Conservation (phyloP, 2,329 filamentous ascomycete genomes). For the Beauveria australis region DNA sequence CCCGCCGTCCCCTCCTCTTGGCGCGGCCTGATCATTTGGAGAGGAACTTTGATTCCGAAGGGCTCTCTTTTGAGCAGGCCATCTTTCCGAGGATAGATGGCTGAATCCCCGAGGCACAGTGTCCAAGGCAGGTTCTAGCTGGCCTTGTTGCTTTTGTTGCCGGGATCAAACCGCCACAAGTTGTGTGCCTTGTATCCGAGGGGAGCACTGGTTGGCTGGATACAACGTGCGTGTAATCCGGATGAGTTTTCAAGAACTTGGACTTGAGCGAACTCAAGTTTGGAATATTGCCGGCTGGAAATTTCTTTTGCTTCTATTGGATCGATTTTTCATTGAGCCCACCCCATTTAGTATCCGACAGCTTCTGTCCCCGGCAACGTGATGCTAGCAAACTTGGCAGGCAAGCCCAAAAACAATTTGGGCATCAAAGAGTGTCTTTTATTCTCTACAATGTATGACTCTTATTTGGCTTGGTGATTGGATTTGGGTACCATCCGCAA, state of each 20-base stretch:
- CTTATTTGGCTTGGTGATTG: slow-evolving; percentile 12
- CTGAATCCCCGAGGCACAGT: slow-evolving; percentile 17
- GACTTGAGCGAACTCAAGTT: slow-evolving; percentile 16
- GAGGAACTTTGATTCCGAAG: not conserved
- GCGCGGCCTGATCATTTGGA: not conserved
- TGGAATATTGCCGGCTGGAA: slow-evolving; percentile 15
- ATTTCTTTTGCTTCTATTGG: slow-evolving; percentile 26
- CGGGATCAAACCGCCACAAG: slow-evolving; percentile 24
- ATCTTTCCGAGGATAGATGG: not conserved
- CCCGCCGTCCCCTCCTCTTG: not conserved
- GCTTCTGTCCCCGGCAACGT: slow-evolving; percentile 16
- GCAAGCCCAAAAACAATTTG: not conserved
- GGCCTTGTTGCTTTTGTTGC: slow-evolving; percentile 20
- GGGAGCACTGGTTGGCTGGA: slow-evolving; percentile 13
- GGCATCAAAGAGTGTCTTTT: slow-evolving; percentile 14
- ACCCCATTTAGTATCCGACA: slow-evolving; percentile 21
- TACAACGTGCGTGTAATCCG: slow-evolving; percentile 23
- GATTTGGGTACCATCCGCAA: slow-evolving; percentile 22
- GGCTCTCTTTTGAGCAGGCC: not conserved
- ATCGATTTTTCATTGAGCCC: slow-evolving; percentile 16
- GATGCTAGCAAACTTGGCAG: slow-evolving; percentile 13
- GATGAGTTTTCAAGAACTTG: slow-evolving; percentile 18
- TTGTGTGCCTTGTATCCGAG: slow-evolving; percentile 12
- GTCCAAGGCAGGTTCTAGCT: slow-evolving; percentile 23
- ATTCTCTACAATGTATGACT: slow-evolving; percentile 11